These are phyloP conservation scores for Eucalyptus curtisii DNA, from an alignment of 345 rosid species.

Conservation along the genomic window DNA sequence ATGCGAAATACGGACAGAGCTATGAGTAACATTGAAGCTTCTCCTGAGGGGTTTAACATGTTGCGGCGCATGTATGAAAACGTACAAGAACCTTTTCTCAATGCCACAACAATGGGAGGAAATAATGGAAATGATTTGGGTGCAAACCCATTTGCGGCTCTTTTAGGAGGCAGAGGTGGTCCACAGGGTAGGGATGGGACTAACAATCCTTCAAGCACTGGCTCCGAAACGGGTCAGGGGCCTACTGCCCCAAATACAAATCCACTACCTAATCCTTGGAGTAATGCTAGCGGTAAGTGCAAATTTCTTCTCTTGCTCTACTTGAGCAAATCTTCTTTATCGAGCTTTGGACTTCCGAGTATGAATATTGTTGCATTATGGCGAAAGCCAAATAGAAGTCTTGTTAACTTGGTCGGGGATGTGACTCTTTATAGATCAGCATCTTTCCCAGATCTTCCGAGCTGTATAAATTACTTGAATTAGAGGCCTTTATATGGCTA, in stretches of 20 bases:
- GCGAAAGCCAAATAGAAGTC: not conserved
- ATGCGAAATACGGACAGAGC: constrained; percentile 82
- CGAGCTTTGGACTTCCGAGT: not conserved
- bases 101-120: constrained; percentile 69
- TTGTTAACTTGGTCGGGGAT: not conserved
- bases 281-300: constrained; percentile 27
- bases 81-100: constrained; percentile 79
- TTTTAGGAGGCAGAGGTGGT: constrained; percentile 38
- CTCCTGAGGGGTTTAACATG: constrained; percentile 86
- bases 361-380: not conserved
- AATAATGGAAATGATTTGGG: constrained; percentile 31
- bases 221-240: constrained; percentile 31
- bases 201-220: constrained; percentile 30
- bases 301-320: not conserved
- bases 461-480: not conserved
- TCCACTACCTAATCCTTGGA: constrained; percentile 91
- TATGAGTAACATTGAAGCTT: constrained; percentile 83
- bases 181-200: constrained; percentile 26
- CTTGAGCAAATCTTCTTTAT: not conserved
- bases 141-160: constrained; percentile 57
- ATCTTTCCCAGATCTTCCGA: not conserved
- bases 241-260: constrained; percentile 61
- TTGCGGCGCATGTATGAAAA: constrained; percentile 91
- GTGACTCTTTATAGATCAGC: not conserved
- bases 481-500: not conserved